Percentiles rank a stretch among this genome's conserved stretches.
These are phyloP conservation scores for Microstroma glucosiphilum DNA, from an alignment of 1,284 basidiomycete genomes.

Conservation along the genomic window DNA sequence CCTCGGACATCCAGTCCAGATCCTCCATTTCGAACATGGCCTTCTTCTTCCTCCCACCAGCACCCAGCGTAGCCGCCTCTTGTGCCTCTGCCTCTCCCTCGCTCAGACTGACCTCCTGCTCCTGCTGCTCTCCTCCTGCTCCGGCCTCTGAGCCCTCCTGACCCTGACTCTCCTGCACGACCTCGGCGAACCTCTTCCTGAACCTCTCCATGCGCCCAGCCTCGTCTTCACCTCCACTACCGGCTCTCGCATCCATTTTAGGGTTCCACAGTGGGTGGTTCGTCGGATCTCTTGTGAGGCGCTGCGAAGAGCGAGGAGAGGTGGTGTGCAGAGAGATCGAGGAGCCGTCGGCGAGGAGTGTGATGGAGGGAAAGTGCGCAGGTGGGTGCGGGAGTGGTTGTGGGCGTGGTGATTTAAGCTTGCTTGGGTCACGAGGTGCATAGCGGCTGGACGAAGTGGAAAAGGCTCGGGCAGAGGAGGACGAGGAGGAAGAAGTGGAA, in stretches of 20 bases:
- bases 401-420: background rate
- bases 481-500: constrained; percentile 22
- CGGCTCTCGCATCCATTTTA: constrained; percentile 8
- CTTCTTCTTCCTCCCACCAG: background rate
- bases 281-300: constrained; percentile 42
- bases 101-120: no score
- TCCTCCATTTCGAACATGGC: constrained; percentile 39
- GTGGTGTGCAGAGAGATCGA: constrained; percentile 46
- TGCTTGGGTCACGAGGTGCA: constrained; percentile 9
- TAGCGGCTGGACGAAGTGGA: constrained; percentile 14
- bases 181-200: constrained; percentile 32
- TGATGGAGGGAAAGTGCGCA: constrained; percentile 36
- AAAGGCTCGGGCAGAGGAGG: constrained; percentile 18
- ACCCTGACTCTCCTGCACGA: constrained; percentile 9
- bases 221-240: constrained; percentile 42
- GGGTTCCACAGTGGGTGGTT: constrained; percentile 51
- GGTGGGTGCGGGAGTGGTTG: constrained; percentile 39
- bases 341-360: constrained; percentile 47
- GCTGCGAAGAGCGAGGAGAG: constrained; percentile 33
- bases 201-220: constrained; percentile 45
- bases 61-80: background rate
- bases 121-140: constrained; percentile 3
- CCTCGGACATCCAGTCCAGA: constrained; percentile 46
- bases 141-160: constrained; percentile 15
- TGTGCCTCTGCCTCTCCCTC: background rate